Percentiles rank a stretch among this genome's conserved stretches.
phyloP scores from a whole-genome alignment of 352 stramenopile genomes.

The Phytopythium aichiense region DNA sequence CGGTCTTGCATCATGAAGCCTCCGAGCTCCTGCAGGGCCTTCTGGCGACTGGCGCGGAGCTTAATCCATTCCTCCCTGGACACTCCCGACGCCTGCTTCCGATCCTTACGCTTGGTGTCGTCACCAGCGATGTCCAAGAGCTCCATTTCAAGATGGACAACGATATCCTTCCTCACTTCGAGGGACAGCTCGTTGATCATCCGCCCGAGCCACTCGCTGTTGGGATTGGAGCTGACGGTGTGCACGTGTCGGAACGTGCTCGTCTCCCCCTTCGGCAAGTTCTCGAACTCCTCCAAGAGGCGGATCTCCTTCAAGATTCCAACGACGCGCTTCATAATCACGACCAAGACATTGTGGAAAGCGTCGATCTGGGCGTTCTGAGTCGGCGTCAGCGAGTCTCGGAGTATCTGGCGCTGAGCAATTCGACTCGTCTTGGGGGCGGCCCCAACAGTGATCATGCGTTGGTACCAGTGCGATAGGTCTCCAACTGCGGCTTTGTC shows the following conservation, averaged over 20 bases:
- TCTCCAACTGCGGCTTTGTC: slow-evolving; percentile 11
- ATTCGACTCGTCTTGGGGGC: slow-evolving; percentile 31
- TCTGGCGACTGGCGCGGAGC: slow-evolving; percentile 34
- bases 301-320: slow-evolving; percentile 48
- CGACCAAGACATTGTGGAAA: slow-evolving; percentile 42
- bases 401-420: slow-evolving; percentile 38
- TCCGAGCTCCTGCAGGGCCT: slow-evolving; percentile 34
- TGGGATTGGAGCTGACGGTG: slow-evolving; percentile 36
- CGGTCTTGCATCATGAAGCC: slow-evolving; percentile 57
- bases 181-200: slow-evolving; percentile 52
- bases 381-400: slow-evolving; percentile 41
- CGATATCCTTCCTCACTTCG: slow-evolving; percentile 49
- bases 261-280: slow-evolving; percentile 39
- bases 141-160: slow-evolving; percentile 60
- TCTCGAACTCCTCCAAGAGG: slow-evolving; percentile 61
- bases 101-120: slow-evolving; percentile 10
- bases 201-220: slow-evolving; percentile 48
- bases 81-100: slow-evolving; percentile 9
- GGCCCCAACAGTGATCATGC: slow-evolving; percentile 12
- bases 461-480: slow-evolving; percentile 33
- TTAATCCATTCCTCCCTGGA: slow-evolving; percentile 52
- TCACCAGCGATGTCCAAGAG: slow-evolving; percentile 45
- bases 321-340: slow-evolving; percentile 54
- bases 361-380: slow-evolving; percentile 63
- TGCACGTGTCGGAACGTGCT: slow-evolving; percentile 47